Base-by-base conservation (phyloP, 1,139 yeast species). In the Candida sp. region DNA sequence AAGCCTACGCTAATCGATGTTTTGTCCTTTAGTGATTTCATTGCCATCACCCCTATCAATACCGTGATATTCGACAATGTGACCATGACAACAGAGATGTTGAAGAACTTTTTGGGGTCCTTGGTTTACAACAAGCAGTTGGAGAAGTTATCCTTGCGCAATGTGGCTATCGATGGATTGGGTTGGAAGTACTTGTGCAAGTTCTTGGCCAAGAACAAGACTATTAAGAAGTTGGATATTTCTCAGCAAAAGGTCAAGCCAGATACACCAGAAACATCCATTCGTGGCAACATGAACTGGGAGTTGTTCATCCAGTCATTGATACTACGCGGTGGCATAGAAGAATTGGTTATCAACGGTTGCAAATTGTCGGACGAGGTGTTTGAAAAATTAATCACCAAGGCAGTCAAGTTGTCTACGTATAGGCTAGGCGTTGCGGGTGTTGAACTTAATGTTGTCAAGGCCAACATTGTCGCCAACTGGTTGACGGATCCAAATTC, bases 1-100 rank as follows among this genome's bases (percentile, higher is more conserved):
- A 85, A 86, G 56, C 98, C 98, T 2, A 92, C 98, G 0, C 71
- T 92, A 57, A 90, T 93, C 60, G 98, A 93, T 70, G 83, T 92
- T 7, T 78, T 91, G 51, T 90, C 98, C 3, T 91, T 93, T 65
- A 81, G 93, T 54, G 98, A 93, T 67, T 93, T 93, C 63, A 75
- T 93, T 49, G 83, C 96, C 1, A 87, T 91, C 42, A 89, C 90
- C 0, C 96, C 97, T 1, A 86, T 93, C 37, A 83, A 85, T 52
- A 85, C 89, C 2, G 78, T 93, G 4, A 83, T 88, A 7, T 88
- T 93, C 62, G 98, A 93, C 68, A 90, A 91, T 62, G 96, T 90
- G 32, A 75, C 87, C 4, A 76, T 93, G 73, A 82, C 90, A 5
- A 83, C 88, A 1, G 94, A 89, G 58, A 92, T 91, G 98, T 71